Evolutionary conservation across 495 filamentous ascomycete species (phyloP), one percentile per base, ranked within the genome.

Genomic region (Letharia lupina): DNA sequence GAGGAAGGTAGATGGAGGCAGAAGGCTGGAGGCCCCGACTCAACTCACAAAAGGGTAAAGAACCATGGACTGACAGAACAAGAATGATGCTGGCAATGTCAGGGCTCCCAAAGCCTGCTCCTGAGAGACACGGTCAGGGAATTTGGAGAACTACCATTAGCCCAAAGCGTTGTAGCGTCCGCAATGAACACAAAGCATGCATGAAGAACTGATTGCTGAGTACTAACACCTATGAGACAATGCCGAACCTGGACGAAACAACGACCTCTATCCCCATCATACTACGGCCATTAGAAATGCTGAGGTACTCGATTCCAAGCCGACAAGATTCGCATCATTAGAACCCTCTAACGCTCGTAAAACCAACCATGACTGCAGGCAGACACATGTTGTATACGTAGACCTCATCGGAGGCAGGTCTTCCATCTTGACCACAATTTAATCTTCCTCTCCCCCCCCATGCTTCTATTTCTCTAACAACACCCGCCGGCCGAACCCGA

Each of bases 401-500:
- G 33, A 56, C 39, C 47, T 45, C 64, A n/a, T 48, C 13, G n/a
- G 41, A 35, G n/a, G 31, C 28, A 41, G 35, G 28, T 45, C 23
- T 54, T 44, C 58, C 41, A 33, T 62, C 63, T 56, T 61, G 64
- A 40, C 20, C 63, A 62, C 45, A 9, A 47, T 52, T 62, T 56
- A 65, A 47, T 68, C 63, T 68, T 61, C 41, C 28, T 31, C 33
- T 9, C 63, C 23, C 41, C 58, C 50, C 41, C 58, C 50, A 23
- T 6, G 16, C 33, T n/a, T 50, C 63, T 45, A 37, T 31, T 59
- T n/a, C 47, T 83, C 80, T 96, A 99, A 82, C 94, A 99, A 86
- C 94, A 99, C 71, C 93, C 91, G 71, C 90, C 86, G 69, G 86
- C 89, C 65, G 90, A 91, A 71, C 90, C 90, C 77, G 89, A 93